Percentiles rank a stretch among this genome's conserved stretches.
phyloP scores from a whole-genome alignment of 768 basidiomycete genomes.

The Phlebiopsis flavidoalba region DNA sequence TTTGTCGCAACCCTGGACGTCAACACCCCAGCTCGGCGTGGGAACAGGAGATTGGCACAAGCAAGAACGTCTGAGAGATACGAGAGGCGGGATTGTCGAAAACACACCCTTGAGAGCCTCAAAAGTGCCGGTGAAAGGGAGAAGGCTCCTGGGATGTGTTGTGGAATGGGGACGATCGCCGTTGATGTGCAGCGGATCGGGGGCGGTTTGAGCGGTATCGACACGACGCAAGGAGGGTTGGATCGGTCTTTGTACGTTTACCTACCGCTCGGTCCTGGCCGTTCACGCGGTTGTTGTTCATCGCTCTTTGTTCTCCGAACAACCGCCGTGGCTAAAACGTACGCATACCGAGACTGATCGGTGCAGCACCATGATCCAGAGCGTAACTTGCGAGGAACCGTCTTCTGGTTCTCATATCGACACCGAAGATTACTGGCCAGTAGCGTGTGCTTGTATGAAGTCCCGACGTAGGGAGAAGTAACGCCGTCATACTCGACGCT shows the following conservation, averaged over 20 bases:
- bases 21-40: constrained; percentile 56
- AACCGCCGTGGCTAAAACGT: constrained; percentile 55
- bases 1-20: not conserved
- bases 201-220: not conserved
- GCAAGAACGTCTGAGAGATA: constrained; percentile 60
- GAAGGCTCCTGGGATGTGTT: constrained; percentile 3
- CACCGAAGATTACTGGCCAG: constrained; percentile 16
- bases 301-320: constrained; percentile 42
- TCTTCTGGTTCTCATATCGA: constrained; percentile 27
- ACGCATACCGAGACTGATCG: constrained; percentile 57
- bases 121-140: constrained; percentile 28
- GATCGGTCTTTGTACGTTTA: not conserved
- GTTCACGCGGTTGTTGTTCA: constrained; percentile 14
- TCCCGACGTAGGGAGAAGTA: constrained; percentile 17
- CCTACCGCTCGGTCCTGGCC: not conserved
- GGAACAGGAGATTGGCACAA: constrained; percentile 21
- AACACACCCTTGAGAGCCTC: constrained; percentile 57
- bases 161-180: not conserved
- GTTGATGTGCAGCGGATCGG: not conserved
- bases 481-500: constrained; percentile 25
- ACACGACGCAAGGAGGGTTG: not conserved
- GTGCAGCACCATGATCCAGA: constrained; percentile 54
- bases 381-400: constrained; percentile 43
- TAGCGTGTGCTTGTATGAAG: constrained; percentile 18
- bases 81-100: constrained; percentile 53